These are phyloP conservation scores for Pythium grandisporangium DNA, from an alignment of 352 stramenopile species.

Conservation along the genomic window DNA sequence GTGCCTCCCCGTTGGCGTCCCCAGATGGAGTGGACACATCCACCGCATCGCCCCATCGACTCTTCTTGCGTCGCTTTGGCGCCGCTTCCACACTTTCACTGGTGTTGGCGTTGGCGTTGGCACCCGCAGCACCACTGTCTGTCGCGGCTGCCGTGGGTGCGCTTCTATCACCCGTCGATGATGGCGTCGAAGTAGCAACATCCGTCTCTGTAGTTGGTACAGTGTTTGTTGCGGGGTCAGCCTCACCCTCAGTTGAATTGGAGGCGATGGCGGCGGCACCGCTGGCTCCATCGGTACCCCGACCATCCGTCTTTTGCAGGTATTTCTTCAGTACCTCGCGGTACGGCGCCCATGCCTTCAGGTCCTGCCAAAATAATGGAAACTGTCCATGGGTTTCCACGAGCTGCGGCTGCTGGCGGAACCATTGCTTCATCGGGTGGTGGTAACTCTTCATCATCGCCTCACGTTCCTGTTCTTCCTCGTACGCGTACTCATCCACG, in stretches of 20 bases:
- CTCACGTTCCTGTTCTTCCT: slow-evolving; percentile 82
- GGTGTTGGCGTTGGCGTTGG: no score
- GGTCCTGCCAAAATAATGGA: slow-evolving; percentile 93
- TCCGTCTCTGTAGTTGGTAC: no score
- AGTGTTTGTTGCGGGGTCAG: no score
- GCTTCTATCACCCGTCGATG: no score
- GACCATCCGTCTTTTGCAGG: slow-evolving; percentile 65
- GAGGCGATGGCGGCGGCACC: slow-evolving; percentile 6
- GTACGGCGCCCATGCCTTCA: slow-evolving; percentile 91
- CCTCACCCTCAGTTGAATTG: not conserved
- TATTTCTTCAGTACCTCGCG: slow-evolving; percentile 89
- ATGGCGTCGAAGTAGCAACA: not conserved
- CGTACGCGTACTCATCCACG: slow-evolving; percentile 63
- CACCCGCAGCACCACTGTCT: no score
- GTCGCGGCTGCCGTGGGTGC: not conserved
- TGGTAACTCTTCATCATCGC: slow-evolving; percentile 87
- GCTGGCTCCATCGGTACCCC: slow-evolving; percentile 7
- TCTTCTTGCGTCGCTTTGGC: slow-evolving; percentile 73
- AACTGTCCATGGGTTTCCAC: slow-evolving; percentile 84
- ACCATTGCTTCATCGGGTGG: slow-evolving; percentile 86
- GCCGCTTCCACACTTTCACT: slow-evolving; percentile 3
- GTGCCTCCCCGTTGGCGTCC: slow-evolving; percentile 31
- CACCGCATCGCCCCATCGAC: slow-evolving; percentile 75
- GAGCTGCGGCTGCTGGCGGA: slow-evolving; percentile 46
- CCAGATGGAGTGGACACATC: slow-evolving; percentile 6